Percentiles rank a stretch among this genome's conserved stretches.
phyloP scores from a whole-genome alignment of 2,329 filamentous ascomycete genomes.

The Sphaerulina musiva region DNA sequence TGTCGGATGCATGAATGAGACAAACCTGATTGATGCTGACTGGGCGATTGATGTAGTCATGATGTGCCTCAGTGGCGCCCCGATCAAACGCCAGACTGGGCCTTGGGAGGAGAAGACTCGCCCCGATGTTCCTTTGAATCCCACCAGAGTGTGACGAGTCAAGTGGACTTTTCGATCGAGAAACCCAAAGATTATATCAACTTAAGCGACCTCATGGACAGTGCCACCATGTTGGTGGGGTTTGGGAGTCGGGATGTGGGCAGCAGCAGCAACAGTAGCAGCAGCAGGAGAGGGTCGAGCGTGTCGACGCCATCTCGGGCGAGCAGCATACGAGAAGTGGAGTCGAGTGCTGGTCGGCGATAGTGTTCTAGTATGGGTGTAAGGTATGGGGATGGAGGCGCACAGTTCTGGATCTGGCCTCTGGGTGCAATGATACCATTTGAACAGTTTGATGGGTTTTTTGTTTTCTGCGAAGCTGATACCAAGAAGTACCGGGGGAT shows the following conservation, averaged over 20 bases:
- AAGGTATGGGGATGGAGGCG: too few relatives aligned
- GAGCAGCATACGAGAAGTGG: constrained; percentile 2
- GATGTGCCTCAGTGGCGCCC: constrained; percentile 14
- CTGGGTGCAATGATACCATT: too few relatives aligned
- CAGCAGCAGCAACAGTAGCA: neutral
- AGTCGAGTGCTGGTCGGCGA: too few relatives aligned
- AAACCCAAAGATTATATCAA: constrained; percentile 13
- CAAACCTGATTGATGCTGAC: constrained; percentile 3
- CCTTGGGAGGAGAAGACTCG: constrained; percentile 12
- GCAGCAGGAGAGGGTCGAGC: neutral
- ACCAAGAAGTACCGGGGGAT: too few relatives aligned
- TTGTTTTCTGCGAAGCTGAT: too few relatives aligned
- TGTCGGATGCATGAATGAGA: too few relatives aligned
- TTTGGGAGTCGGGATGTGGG: constrained; percentile 3
- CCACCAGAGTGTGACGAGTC: neutral
- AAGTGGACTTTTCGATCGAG: constrained; percentile 11
- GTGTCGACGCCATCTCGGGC: constrained; percentile 3
- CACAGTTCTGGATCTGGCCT: too few relatives aligned
- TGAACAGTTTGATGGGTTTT: too few relatives aligned
- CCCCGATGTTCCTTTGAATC: constrained; percentile 15
- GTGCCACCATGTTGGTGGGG: neutral
- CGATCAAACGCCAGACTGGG: constrained; percentile 14
- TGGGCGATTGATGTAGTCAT: constrained; percentile 2
- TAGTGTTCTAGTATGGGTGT: neutral
- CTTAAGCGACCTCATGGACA: constrained; percentile 10